Evolutionary conservation across 495 filamentous ascomycete genomes (phyloP).

Genomic region (Cercophora sp.): DNA sequence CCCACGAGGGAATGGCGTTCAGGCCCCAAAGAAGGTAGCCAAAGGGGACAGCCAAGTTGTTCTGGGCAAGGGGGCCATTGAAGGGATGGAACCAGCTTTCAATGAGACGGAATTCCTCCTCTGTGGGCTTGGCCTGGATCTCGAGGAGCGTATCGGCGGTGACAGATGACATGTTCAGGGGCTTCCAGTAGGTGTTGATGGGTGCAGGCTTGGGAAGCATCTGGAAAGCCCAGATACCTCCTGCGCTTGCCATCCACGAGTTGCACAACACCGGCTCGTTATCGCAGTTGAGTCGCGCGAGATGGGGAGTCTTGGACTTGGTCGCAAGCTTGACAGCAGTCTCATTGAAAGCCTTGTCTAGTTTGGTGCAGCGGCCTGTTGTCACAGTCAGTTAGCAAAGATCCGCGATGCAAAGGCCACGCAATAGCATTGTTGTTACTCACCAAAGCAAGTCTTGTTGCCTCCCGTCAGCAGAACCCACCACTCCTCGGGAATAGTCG

Average conservation of each 20-base stretch:
- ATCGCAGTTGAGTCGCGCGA: conserved; percentile 77
- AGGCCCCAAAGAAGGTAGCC: conserved; percentile 75
- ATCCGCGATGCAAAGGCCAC: too few relatives aligned
- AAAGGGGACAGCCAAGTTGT: conserved; percentile 58
- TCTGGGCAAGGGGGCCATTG: conserved; percentile 64
- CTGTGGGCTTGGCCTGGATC: conserved; percentile 60
- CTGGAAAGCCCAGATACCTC: conserved; percentile 68
- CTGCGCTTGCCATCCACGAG: conserved; percentile 68
- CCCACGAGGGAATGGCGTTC: conserved; percentile 53
- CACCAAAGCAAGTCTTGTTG: conserved; percentile 82
- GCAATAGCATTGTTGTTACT: too few relatives aligned
- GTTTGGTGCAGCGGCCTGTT: conserved; percentile 41
- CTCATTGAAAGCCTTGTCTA: conserved; percentile 54
- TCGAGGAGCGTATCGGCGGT: conserved; percentile 59
- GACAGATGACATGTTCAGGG: conserved; percentile 62
- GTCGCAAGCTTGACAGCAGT: conserved; percentile 63
- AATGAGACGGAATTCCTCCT: conserved; percentile 53
- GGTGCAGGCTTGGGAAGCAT: conserved; percentile 51
- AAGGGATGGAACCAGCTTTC: conserved; percentile 79
- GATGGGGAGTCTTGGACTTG: conserved; percentile 62
- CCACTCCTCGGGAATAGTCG: conserved; percentile 67
- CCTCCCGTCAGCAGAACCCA: conserved; percentile 75
- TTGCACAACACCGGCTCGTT: conserved; percentile 75
- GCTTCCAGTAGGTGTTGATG: conserved; percentile 57
- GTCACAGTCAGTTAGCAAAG: conserved; percentile 6